Evolutionary conservation across 148 eudicot genomes (phyloP).

Genomic region (Silene latifolia): DNA sequence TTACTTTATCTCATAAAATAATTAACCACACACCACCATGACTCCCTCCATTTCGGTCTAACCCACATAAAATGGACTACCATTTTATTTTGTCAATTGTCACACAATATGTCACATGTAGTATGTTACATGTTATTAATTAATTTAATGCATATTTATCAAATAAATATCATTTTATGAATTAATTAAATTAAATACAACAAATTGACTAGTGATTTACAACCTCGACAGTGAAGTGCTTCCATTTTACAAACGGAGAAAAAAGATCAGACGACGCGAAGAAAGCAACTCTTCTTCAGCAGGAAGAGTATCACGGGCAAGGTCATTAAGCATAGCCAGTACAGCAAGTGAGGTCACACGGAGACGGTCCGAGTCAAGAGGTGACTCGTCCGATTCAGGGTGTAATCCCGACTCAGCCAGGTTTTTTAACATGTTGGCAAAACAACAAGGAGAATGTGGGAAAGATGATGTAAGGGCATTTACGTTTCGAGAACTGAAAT

Average conservation of each 20-base stretch:
- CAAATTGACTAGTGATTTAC: no score
- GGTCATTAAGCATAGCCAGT: constrained; percentile 57
- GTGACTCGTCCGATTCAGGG: constrained; percentile 46
- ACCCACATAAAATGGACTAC: no score
- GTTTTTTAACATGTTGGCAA: constrained; percentile 41
- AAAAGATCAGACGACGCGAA: constrained; percentile 29
- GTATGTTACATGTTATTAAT: no score
- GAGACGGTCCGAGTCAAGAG: constrained; percentile 47
- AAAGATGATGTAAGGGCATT: constrained; percentile 66
- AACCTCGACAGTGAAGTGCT: constrained; percentile 54
- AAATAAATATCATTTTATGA: no score
- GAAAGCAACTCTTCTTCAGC: constrained; percentile 4
- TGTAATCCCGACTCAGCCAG: constrained; percentile 37
- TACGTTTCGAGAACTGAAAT: constrained; percentile 57
- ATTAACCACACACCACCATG: no score
- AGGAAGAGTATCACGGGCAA: constrained; percentile 69
- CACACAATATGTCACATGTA: no score
- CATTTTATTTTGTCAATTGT: no score
- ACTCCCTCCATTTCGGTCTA: no score
- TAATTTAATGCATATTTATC: no score
- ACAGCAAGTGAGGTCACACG: constrained; percentile 37
- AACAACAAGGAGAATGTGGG: constrained; percentile 32
- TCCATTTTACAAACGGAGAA: constrained; percentile 63
- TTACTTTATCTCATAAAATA: no score
- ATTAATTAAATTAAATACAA: no score